Conservation (phyloP, 495 filamentous ascomycete species). For the Neurospora sp. region DNA sequence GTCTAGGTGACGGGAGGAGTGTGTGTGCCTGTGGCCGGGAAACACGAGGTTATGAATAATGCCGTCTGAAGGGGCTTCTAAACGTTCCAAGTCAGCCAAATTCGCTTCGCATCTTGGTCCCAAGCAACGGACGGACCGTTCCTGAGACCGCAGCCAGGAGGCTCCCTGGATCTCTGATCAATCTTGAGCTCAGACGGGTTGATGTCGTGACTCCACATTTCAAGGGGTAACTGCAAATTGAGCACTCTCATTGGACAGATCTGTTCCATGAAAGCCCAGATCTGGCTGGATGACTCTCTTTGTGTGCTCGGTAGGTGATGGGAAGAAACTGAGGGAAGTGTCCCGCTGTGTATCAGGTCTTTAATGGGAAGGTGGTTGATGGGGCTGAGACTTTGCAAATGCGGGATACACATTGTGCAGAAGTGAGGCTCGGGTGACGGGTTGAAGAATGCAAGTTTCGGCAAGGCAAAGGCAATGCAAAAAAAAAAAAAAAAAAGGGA, state of each 20-base stretch:
- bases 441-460: background rate
- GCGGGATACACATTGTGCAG: background rate
- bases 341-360: background rate
- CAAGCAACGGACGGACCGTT: background rate
- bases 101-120: background rate
- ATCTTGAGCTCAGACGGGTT: background rate
- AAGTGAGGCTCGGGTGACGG: background rate
- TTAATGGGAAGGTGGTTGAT: background rate
- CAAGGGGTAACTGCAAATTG: background rate
- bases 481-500: slow-evolving; percentile 19
- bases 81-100: slow-evolving; percentile 13
- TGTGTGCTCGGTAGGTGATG: background rate
- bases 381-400: background rate
- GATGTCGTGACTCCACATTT: background rate
- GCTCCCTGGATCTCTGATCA: background rate
- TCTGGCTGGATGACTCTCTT: background rate
- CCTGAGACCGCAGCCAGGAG: background rate
- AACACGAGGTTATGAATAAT: slow-evolving; percentile 26
- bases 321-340: background rate
- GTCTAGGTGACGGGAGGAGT: slow-evolving; percentile 20
- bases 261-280: background rate
- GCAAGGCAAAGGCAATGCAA: background rate
- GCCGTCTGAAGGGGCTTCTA: slow-evolving; percentile 20
- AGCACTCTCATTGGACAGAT: background rate
- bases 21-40: slow-evolving; percentile 21